Conservation (phyloP, 164 flowering plant genomes). For the Vitis rotundifolia region DNA sequence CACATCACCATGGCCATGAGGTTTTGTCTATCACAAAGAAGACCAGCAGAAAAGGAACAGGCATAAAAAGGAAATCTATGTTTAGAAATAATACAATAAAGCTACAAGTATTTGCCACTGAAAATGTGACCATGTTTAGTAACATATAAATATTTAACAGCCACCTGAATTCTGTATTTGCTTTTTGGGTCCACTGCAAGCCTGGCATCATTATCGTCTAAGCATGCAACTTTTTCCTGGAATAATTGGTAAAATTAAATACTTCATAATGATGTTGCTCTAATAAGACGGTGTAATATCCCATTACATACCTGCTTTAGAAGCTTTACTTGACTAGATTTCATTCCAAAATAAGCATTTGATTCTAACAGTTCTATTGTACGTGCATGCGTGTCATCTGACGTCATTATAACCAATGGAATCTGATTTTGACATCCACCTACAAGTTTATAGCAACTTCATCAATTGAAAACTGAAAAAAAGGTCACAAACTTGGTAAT, state of each 20-base stretch:
- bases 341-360: conserved; percentile 94
- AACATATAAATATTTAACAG: background rate
- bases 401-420: conserved; percentile 95
- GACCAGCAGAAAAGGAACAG: conserved; percentile 3
- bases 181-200: conserved; percentile 84
- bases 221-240: conserved; percentile 98
- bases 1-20: conserved; percentile 99
- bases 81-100: background rate
- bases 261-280: background rate
- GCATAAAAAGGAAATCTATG: background rate
- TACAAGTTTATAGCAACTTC: conserved; percentile 22
- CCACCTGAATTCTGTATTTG: conserved; percentile 88
- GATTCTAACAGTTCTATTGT: conserved; percentile 71
- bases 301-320: conserved; percentile 76
- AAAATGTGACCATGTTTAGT: background rate
- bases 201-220: conserved; percentile 92
- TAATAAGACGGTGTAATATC: background rate
- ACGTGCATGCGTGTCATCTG: conserved; percentile 91
- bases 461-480: background rate
- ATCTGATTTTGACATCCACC: conserved; percentile 56
- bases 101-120: background rate
- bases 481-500: background rate
- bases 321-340: conserved; percentile 77
- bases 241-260: conserved; percentile 4
- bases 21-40: conserved; percentile 72